Conservation (phyloP, 352 stramenopile species). For the Plasmopara viticola region DNA sequence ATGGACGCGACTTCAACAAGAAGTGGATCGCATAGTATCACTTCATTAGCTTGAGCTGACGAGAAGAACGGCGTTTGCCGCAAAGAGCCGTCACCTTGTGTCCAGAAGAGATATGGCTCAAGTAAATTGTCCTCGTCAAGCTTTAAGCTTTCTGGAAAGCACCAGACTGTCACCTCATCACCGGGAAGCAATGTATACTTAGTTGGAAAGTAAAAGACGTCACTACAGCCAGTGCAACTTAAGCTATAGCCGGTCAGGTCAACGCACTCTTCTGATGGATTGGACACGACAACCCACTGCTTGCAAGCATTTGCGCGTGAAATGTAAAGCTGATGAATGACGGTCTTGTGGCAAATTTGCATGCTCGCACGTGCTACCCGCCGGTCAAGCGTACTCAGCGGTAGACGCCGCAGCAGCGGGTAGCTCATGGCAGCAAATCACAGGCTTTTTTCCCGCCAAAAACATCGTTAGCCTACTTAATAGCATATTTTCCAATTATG, state of each 20-base stretch:
- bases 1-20: conserved; percentile 80
- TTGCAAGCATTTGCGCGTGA: conserved; percentile 58
- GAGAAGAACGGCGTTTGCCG: conserved; percentile 42
- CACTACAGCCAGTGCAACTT: conserved; percentile 32
- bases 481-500: too few species aligned
- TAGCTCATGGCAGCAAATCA: conserved; percentile 39
- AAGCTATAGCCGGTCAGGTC: conserved; percentile 69
- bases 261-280: conserved; percentile 59
- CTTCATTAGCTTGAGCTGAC: conserved; percentile 37
- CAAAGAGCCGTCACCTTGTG: conserved; percentile 47
- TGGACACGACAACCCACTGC: conserved; percentile 82
- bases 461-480: neutral
- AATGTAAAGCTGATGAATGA: conserved; percentile 86
- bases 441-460: neutral
- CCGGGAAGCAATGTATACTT: conserved; percentile 64
- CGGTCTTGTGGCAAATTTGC: conserved; percentile 80
- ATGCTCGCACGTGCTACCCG: conserved; percentile 65
- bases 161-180: conserved; percentile 83
- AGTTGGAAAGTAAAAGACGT: conserved; percentile 57
- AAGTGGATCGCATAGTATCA: conserved; percentile 65
- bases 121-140: conserved; percentile 72
- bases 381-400: conserved; percentile 53
- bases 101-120: conserved; percentile 82
- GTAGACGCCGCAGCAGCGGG: conserved; percentile 52
- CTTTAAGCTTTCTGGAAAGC: conserved; percentile 46